These are phyloP conservation scores for Termitomyces sp. DNA, from an alignment of 768 basidiomycete species.

Conservation along the genomic window DNA sequence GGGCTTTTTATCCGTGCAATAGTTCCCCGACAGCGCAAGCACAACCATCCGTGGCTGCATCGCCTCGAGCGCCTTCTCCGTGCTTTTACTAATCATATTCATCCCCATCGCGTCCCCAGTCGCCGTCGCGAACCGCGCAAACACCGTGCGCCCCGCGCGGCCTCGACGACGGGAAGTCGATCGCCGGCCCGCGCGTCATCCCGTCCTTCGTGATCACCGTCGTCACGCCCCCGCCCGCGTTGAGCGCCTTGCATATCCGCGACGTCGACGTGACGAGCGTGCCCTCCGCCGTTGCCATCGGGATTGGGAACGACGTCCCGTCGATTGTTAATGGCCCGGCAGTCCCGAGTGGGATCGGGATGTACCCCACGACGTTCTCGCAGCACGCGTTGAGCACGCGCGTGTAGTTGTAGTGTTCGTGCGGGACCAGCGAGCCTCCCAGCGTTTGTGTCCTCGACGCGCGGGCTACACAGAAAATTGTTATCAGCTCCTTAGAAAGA, in stretches of 20 bases:
- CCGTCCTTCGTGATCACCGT: constrained; percentile 89
- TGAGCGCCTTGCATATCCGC: constrained; percentile 95
- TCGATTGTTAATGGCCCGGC: constrained; percentile 94
- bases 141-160: constrained; percentile 94
- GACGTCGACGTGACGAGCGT: constrained; percentile 97
- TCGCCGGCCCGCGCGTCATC: constrained; percentile 96
- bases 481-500: background rate
- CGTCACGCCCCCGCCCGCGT: constrained; percentile 90
- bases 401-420: constrained; percentile 85
- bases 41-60: constrained; percentile 47
- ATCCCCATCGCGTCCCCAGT: constrained; percentile 94
- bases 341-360: constrained; percentile 93
- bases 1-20: too few relatives aligned
- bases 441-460: constrained; percentile 79
- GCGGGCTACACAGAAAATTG: constrained; percentile 50
- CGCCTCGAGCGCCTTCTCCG: constrained; percentile 86
- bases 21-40: too few relatives aligned
- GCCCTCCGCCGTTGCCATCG: constrained; percentile 99
- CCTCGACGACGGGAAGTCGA: constrained; percentile 84
- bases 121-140: constrained; percentile 86
- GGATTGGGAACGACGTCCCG: constrained; percentile 67
- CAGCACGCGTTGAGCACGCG: constrained; percentile 95
- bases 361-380: constrained; percentile 97
- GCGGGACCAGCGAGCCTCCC: constrained; percentile 78
- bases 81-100: constrained; percentile 65